These are phyloP conservation scores for Ammopiptanthus mongolicus DNA, from an alignment of 306 rosid genomes.

Conservation along the genomic window DNA sequence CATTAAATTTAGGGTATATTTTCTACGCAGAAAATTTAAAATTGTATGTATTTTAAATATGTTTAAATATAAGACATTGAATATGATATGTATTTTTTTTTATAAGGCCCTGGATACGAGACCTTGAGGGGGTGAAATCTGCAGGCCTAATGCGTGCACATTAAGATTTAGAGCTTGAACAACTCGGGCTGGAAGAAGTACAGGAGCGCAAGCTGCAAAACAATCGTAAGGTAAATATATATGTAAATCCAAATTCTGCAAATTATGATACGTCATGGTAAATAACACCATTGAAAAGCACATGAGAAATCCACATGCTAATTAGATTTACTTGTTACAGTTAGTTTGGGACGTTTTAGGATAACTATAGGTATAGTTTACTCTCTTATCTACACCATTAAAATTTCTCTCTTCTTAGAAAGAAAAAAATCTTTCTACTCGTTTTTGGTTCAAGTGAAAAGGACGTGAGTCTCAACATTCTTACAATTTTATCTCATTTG, in stretches of 20 bases:
- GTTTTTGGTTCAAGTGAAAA: no score
- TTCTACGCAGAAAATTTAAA: no score
- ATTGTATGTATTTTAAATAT: not conserved
- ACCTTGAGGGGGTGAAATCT: conserved; percentile 56
- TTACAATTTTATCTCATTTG: no score
- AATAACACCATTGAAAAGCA: not conserved
- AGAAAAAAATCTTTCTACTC: no score
- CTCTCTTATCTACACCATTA: no score
- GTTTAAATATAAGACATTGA: not conserved
- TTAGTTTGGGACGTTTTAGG: no score
- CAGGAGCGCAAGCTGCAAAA: conserved; percentile 58
- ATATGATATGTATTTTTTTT: not conserved
- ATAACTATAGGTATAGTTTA: no score
- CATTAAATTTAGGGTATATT: no score
- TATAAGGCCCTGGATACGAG: not conserved
- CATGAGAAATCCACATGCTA: no score
- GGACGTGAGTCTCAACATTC: no score
- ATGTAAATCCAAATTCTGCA: not conserved
- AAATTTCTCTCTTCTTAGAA: no score
- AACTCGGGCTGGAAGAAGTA: conserved; percentile 63
- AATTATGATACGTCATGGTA: not conserved
- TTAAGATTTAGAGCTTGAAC: conserved; percentile 73
- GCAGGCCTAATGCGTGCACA: conserved; percentile 56
- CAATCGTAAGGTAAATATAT: not conserved
- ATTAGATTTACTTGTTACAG: no score